These are phyloP conservation scores for Lactarius akahatsu DNA, from an alignment of 768 basidiomycete genomes.

Conservation along the genomic window DNA sequence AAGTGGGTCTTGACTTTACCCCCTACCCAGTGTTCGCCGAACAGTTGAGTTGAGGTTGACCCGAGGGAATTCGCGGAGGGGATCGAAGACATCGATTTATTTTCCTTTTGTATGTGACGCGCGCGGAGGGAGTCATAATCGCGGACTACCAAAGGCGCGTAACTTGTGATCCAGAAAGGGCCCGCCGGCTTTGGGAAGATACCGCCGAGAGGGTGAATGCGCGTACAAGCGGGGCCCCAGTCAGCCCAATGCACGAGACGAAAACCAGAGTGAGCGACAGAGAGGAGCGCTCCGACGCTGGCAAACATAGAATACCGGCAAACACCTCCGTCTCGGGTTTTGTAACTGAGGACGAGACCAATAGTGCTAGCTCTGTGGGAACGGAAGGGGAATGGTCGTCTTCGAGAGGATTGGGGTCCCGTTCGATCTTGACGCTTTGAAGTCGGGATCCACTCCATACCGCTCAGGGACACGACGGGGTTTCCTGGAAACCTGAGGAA, in stretches of 20 bases:
- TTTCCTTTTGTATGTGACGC: neutral
- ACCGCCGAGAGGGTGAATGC: neutral
- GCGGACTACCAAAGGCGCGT: conserved; percentile 16
- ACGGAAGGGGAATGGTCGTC: conserved; percentile 19
- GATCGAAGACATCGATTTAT: neutral
- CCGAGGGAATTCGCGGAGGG: neutral
- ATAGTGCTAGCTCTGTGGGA: conserved; percentile 16
- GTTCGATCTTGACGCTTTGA: neutral
- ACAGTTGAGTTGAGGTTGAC: conserved; percentile 2
- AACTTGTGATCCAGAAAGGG: conserved; percentile 13
- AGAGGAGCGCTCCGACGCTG: conserved; percentile 6
- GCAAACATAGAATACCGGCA: neutral
- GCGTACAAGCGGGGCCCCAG: conserved; percentile 19
- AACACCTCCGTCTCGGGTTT: neutral
- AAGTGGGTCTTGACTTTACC: conserved; percentile 11
- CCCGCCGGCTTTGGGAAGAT: conserved; percentile 9
- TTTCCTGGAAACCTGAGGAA: conserved; percentile 10
- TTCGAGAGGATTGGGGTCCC: neutral
- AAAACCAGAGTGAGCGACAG: neutral
- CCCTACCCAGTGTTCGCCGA: conserved; percentile 3
- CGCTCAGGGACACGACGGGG: neutral
- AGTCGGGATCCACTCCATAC: conserved; percentile 17
- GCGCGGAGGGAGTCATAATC: conserved; percentile 15
- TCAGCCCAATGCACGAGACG: conserved; percentile 6
- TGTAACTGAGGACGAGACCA: neutral